phyloP scores from a whole-genome alignment of 179 eudicot genomes.

The Silene vulgaris region DNA sequence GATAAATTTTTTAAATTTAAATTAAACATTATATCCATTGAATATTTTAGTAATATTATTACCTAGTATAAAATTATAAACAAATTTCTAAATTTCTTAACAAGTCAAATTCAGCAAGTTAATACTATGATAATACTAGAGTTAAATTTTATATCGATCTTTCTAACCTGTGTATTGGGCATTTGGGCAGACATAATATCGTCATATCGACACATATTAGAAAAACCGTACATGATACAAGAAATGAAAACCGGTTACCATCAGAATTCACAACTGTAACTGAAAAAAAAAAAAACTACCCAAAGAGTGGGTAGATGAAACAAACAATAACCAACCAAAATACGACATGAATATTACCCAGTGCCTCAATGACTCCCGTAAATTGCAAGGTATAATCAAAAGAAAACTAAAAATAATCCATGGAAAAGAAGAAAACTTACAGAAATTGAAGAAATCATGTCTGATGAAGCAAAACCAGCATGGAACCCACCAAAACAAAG shows the following conservation, averaged over 20 bases:
- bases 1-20: too few relatives aligned
- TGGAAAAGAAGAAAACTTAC: slow-evolving; percentile 22
- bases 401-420: background rate
- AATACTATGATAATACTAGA: too few relatives aligned
- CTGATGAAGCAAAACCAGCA: slow-evolving; percentile 17
- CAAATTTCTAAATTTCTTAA: background rate
- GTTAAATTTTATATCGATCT: background rate
- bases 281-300: background rate
- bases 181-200: background rate
- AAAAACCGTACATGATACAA: too few relatives aligned
- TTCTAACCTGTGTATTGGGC: background rate
- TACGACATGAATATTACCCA: too few relatives aligned
- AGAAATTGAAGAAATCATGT: slow-evolving; percentile 27
- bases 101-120: background rate
- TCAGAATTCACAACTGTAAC: background rate
- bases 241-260: background rate
- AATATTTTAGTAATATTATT: background rate
- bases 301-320: background rate
- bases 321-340: background rate
- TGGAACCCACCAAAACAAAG: background rate
- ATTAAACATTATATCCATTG: too few relatives aligned
- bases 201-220: too few relatives aligned
- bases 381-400: background rate
- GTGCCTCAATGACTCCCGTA: too few relatives aligned
- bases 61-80: background rate